A percentile compares a stretch with the other conserved stretches of the same genome.
These are phyloP conservation scores for Phylloporus arenicola DNA, from an alignment of 768 basidiomycete genomes.

Conservation along the genomic window DNA sequence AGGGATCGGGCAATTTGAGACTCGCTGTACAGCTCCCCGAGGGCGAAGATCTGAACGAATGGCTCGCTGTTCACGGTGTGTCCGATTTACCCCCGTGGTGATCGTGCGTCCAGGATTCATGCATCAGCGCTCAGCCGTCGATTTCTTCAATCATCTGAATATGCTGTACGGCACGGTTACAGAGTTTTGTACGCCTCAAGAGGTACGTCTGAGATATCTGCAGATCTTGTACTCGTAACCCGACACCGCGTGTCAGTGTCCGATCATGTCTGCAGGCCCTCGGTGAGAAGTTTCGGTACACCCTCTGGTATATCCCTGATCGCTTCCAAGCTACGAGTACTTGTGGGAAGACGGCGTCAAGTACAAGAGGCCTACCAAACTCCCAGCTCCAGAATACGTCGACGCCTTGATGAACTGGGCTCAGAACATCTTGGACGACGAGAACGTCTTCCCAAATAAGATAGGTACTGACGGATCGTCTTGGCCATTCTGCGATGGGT, in stretches of 20 bases:
- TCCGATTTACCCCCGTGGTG: constrained; percentile 5
- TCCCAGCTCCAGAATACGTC: constrained; percentile 94
- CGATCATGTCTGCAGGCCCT: constrained; percentile 95
- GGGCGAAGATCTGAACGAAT: constrained; percentile 95
- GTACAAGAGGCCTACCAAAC: constrained; percentile 86
- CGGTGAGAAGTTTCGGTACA: constrained; percentile 44
- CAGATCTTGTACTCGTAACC: constrained; percentile 4
- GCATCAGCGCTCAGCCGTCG: constrained; percentile 66
- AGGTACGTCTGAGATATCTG: constrained; percentile 45
- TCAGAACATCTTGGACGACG: constrained; percentile 88
- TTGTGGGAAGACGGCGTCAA: constrained; percentile 89
- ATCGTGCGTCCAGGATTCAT: too few species aligned
- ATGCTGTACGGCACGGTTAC: constrained; percentile 99
- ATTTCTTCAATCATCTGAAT: constrained; percentile 99
- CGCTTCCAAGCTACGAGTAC: constrained; percentile 74
- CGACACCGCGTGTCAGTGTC: constrained; percentile 50
- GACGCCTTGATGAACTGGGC: constrained; percentile 99
- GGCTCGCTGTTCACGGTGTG: constrained; percentile 98
- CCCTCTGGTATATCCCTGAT: constrained; percentile 1
- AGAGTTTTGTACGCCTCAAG: constrained; percentile 93
- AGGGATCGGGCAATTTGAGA: constrained; percentile 95
- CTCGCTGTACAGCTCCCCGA: constrained; percentile 92
- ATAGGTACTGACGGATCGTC: constrained; percentile 54
- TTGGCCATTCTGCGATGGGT: constrained; percentile 5
- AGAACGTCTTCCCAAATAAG: constrained; percentile 87